Evolutionary conservation across 768 basidiomycete species (phyloP).

Genomic region (Lactarius trivialis): DNA sequence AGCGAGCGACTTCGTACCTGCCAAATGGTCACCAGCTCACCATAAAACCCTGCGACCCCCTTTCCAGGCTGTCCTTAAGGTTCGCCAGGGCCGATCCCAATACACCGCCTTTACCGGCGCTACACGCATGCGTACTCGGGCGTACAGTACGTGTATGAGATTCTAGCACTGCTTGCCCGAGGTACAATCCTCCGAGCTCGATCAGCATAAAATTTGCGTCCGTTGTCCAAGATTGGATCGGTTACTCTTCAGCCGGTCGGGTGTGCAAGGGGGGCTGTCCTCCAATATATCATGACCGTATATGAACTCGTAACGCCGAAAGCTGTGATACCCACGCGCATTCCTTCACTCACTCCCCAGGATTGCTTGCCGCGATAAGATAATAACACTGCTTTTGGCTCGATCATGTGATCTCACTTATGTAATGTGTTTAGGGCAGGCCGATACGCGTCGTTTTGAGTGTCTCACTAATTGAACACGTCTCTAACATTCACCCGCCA

Average conservation of each 20-base stretch:
- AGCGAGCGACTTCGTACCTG: not conserved
- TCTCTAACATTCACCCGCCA: not conserved
- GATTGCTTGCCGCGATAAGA: too few species aligned
- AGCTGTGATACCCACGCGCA: not conserved
- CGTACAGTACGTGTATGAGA: not conserved
- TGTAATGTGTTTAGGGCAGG: conserved; percentile 19
- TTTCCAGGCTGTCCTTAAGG: not conserved
- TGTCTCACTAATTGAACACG: not conserved
- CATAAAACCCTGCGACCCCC: not conserved
- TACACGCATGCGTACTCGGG: not conserved
- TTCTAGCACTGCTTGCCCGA: not conserved
- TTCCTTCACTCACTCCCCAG: too few species aligned
- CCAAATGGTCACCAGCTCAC: not conserved
- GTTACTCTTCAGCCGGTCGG: not conserved
- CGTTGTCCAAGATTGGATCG: not conserved
- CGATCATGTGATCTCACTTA: too few species aligned
- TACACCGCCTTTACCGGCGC: not conserved
- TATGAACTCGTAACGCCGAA: not conserved
- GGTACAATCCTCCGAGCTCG: not conserved
- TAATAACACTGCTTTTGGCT: too few species aligned
- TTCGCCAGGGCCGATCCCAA: not conserved
- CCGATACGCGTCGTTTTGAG: conserved; percentile 3
- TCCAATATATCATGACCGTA: too few species aligned
- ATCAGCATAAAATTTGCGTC: not conserved
- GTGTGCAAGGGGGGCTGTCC: not conserved